Percentiles rank a stretch among this genome's conserved stretches.
phyloP scores from a whole-genome alignment of 805 yeast genomes.

The Kregervanrija delftensis region DNA sequence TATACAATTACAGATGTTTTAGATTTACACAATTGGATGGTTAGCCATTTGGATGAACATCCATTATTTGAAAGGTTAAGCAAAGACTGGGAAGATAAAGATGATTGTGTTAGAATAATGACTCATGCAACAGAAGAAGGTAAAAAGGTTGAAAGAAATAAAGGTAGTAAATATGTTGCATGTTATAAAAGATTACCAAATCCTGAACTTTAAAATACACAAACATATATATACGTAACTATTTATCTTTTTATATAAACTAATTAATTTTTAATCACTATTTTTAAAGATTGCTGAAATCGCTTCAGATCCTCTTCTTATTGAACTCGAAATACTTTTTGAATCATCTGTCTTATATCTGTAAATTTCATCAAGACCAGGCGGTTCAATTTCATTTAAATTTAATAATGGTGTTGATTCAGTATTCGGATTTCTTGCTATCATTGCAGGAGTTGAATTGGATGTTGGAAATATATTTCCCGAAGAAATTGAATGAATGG shows the following conservation, averaged over 20 bases:
- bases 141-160: slow-evolving; percentile 86
- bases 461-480: background rate
- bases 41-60: slow-evolving; percentile 79
- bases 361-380: slow-evolving; percentile 29
- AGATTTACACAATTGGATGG: slow-evolving; percentile 97
- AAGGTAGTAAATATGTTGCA: slow-evolving; percentile 82
- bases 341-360: slow-evolving; percentile 29
- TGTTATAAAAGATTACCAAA: slow-evolving; percentile 72
- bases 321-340: slow-evolving; percentile 30
- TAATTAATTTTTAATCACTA: background rate
- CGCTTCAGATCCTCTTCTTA: slow-evolving; percentile 38
- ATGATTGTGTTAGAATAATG: slow-evolving; percentile 83
- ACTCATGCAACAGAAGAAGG: slow-evolving; percentile 95
- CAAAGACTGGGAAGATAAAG: slow-evolving; percentile 72
- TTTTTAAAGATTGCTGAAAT: slow-evolving; percentile 28
- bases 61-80: slow-evolving; percentile 81
- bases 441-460: slow-evolving; percentile 13
- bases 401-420: slow-evolving; percentile 11
- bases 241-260: background rate
- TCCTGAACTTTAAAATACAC: slow-evolving; percentile 31
- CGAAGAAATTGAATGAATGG: too few relatives aligned
- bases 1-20: slow-evolving; percentile 95
- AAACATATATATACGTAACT: too few relatives aligned
- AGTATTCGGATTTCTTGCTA: slow-evolving; percentile 19
- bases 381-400: slow-evolving; percentile 27